A percentile compares a stretch with the other conserved stretches of the same genome.
phyloP scores from a whole-genome alignment of 805 yeast species.

The Pichia occidentalis region DNA sequence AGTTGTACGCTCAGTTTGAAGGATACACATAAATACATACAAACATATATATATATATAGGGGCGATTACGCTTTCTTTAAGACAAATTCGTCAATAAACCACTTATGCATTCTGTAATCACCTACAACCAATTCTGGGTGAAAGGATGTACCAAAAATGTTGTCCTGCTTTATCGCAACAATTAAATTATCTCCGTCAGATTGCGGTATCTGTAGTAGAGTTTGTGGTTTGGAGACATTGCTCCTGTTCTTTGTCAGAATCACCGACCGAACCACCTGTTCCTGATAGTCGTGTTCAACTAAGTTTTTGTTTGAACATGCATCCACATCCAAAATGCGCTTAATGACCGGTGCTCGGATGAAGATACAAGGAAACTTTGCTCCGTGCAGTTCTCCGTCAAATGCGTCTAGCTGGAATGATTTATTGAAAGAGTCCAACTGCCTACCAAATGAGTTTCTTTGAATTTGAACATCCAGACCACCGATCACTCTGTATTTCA shows the following conservation, averaged over 20 bases:
- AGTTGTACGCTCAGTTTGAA: no score
- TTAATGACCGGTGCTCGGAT: constrained; percentile 71
- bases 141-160: constrained; percentile 69
- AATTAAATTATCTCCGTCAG: constrained; percentile 33
- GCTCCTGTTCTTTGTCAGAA: constrained; percentile 11
- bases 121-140: constrained; percentile 57
- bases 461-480: constrained; percentile 58
- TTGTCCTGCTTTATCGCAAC: constrained; percentile 72
- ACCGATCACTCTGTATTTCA: constrained; percentile 44
- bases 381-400: constrained; percentile 9
- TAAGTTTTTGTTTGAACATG: no score
- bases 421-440: constrained; percentile 55
- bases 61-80: not conserved
- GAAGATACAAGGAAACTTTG: constrained; percentile 39
- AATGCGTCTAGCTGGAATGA: constrained; percentile 17
- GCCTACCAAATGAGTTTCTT: constrained; percentile 77
- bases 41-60: no score
- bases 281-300: constrained; percentile 1
- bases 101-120: constrained; percentile 63
- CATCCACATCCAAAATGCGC: not conserved
- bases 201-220: constrained; percentile 36
- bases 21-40: no score
- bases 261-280: constrained; percentile 8
- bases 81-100: constrained; percentile 57
- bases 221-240: constrained; percentile 14